Evolutionary conservation across 129 eudicot genomes (phyloP), one percentile per base, ranked within the genome.

Genomic region (Escallonia rubra): DNA sequence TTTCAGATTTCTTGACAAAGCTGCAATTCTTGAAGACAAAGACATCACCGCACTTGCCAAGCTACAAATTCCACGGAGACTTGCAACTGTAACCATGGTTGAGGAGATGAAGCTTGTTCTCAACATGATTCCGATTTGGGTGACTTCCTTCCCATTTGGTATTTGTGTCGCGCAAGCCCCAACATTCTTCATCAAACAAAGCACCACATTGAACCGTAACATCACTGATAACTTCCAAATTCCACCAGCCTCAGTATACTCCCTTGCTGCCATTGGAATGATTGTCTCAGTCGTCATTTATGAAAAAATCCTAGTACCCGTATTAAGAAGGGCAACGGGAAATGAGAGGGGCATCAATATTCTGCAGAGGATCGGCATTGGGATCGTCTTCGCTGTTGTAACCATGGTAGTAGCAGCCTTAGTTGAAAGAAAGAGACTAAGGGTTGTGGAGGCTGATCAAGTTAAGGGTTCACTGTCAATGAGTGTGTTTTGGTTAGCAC

Each of bases 181-280:
- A 1, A 93, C 98, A 2, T 86, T 93, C 78, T 93, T 88, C 74
- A 83, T 93, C 78, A 89, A 93, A 76, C 98, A 93, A 78, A 73
- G 90, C 34, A 72, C 66, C 0, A 62, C 79, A 34, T 49, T 93
- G 61, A 40, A 89, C 84, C 86, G 91, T 3, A 58, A 63, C 44
- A 65, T 93, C 72, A 55, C 74, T 38, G 41, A 54, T 48, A 40
- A 7, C 39, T 86, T 89, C 72, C 3, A 3, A 48, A 82, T 93
- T 78, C 98, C 98, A 43, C 82, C 98, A 23, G 88, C 95, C 63
- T 86, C 98, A 3, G 59, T 88, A 10, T 88, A 66, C 10, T 63
- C 79, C 55, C 76, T 93, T 39, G 43, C 84, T 0, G 93, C 98
- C n/a, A 41, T 73, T 4, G 96, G 90, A 4, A 77, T 89, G 84